Conservation (phyloP, 2,329 filamentous ascomycete genomes). For the Penicillium nordicum region DNA sequence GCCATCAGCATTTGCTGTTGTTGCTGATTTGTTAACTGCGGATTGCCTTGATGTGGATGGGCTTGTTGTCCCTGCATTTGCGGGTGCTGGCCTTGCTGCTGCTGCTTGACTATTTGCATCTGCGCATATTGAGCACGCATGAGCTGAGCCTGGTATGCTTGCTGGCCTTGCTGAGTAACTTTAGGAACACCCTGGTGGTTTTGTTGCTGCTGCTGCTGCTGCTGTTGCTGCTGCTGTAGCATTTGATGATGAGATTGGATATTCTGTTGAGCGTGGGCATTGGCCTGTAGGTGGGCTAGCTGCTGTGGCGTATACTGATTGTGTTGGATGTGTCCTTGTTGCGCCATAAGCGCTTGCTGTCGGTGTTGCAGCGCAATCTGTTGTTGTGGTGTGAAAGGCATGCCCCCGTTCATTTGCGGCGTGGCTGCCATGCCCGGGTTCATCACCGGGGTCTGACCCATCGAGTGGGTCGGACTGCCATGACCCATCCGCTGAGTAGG, state of each 20-base stretch:
- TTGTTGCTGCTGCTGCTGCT: constrained; percentile 21
- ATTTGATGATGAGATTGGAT: constrained; percentile 43
- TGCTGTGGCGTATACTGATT: constrained; percentile 42
- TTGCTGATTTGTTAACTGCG: constrained; percentile 36
- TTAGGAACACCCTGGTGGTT: constrained; percentile 19
- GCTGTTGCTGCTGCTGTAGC: constrained; percentile 33
- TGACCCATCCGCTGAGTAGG: constrained; percentile 47
- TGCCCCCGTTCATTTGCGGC: constrained; percentile 37
- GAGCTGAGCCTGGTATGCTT: constrained; percentile 38
- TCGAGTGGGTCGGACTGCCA: constrained; percentile 44
- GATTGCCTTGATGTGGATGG: constrained; percentile 32
- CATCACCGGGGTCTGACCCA: constrained; percentile 46
- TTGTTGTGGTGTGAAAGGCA: constrained; percentile 38
- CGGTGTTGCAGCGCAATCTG: constrained; percentile 37
- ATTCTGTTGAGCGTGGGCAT: constrained; percentile 46
- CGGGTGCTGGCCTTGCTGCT: constrained; percentile 17
- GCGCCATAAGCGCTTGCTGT: constrained; percentile 38
- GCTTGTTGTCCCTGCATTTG: constrained; percentile 27
- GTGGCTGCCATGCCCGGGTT: constrained; percentile 41
- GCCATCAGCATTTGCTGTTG: constrained; percentile 40
- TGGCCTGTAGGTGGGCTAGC: constrained; percentile 43
- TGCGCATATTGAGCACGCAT: constrained; percentile 39
- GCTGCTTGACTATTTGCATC: constrained; percentile 38
- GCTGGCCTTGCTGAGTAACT: constrained; percentile 27
- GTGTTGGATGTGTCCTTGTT: constrained; percentile 35